A percentile compares a stretch with the other conserved stretches of the same genome.
phyloP scores from a whole-genome alignment of 805 yeast genomes.

The Saccharomycopsis javanensis region DNA sequence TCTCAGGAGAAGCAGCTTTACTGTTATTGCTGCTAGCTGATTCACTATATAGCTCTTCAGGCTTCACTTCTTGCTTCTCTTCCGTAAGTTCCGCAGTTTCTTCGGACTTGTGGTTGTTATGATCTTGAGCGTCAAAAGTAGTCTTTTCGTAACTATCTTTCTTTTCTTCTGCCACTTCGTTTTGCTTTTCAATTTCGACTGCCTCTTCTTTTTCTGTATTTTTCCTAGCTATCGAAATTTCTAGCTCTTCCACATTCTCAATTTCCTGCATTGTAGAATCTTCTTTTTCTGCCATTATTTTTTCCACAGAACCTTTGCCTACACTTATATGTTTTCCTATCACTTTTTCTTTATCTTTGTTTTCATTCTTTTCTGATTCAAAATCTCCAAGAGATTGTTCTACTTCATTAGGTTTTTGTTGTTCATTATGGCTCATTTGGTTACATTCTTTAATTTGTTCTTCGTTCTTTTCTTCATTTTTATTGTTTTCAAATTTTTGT shows the following conservation, averaged over 20 bases:
- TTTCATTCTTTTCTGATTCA: not conserved
- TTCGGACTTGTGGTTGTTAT: not conserved
- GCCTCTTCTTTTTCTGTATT: constrained; percentile 21
- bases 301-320: too few relatives aligned
- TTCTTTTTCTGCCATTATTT: constrained; percentile 11
- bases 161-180: constrained; percentile 11
- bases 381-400: not conserved
- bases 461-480: constrained; percentile 1
- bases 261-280: too few relatives aligned
- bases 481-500: not conserved
- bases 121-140: not conserved
- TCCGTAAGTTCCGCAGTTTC: not conserved
- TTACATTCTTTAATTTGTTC: not conserved
- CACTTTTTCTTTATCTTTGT: constrained; percentile 5
- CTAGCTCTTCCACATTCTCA: constrained; percentile 21
- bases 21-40: not conserved
- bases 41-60: not conserved
- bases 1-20: not conserved
- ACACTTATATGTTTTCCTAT: too few relatives aligned
- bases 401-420: not conserved
- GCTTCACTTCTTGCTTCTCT: not conserved
- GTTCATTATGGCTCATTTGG: too few relatives aligned
- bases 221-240: constrained; percentile 14
- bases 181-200: constrained; percentile 2
- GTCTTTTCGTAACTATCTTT: not conserved